Evolutionary conservation across 805 yeast species (phyloP).

Genomic region (Kluyveromyces wickerhamii): DNA sequence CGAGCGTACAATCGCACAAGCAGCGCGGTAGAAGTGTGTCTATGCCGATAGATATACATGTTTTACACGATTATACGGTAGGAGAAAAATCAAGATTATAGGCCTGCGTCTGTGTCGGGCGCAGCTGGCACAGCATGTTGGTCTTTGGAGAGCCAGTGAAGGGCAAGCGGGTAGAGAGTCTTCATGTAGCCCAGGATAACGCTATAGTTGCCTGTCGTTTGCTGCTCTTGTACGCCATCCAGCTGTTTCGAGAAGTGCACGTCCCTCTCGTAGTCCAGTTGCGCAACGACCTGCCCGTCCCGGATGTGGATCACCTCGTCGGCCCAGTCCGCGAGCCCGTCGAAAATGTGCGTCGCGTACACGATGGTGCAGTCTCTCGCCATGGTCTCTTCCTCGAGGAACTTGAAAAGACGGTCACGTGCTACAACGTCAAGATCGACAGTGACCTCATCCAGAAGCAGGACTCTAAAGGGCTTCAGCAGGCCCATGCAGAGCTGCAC

Average conservation of each 20-base stretch:
- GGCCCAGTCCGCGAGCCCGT: conserved; percentile 90
- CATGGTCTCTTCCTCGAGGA: conserved; percentile 66
- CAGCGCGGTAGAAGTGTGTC: no score
- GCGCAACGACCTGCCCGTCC: conserved; percentile 47
- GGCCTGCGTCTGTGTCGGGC: no score
- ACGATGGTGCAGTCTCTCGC: conserved; percentile 67
- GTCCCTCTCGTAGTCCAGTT: conserved; percentile 28
- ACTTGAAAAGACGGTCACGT: conserved; percentile 62
- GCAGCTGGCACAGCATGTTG: no score
- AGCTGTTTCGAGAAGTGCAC: conserved; percentile 25
- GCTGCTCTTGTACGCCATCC: conserved; percentile 8
- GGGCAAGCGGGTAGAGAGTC: conserved; percentile 65
- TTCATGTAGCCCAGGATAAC: conserved; percentile 28
- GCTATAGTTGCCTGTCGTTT: conserved; percentile 6
- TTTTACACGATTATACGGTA: no score
- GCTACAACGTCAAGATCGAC: conserved; percentile 94
- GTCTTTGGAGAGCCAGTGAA: conserved; percentile 48
- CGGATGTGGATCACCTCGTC: conserved; percentile 71
- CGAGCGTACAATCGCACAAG: no score
- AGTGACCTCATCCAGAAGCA: conserved; percentile 92
- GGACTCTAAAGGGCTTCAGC: conserved; percentile 78
- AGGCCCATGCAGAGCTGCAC: conserved; percentile 94
- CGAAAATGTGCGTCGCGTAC: conserved; percentile 95
- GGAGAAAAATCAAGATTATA: no score
- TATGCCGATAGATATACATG: no score